phyloP scores from a whole-genome alignment of 2,329 filamentous ascomycete genomes.

The Neofusicoccum kwambonambiense region DNA sequence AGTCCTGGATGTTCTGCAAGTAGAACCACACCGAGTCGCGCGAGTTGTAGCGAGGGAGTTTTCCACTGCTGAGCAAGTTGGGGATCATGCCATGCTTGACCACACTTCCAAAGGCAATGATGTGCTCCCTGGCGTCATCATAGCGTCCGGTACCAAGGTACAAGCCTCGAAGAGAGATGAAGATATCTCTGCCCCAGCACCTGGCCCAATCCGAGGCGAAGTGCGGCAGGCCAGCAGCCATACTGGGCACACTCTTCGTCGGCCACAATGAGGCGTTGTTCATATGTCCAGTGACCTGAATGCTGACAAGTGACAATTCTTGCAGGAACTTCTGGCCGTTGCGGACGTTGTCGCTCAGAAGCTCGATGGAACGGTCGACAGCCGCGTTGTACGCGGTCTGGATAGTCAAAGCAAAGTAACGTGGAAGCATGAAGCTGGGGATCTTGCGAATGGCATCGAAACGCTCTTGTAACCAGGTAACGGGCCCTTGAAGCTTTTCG shows the following conservation, averaged over 20 bases:
- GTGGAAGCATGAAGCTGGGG: conserved; percentile 84
- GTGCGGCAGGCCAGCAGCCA: conserved; percentile 91
- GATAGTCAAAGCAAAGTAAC: conserved; percentile 89
- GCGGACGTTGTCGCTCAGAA: conserved; percentile 75
- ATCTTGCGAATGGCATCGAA: conserved; percentile 83
- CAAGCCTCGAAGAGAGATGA: conserved; percentile 91
- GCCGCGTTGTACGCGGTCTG: conserved; percentile 85
- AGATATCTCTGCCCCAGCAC: conserved; percentile 96
- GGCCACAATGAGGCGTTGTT: conserved; percentile 91
- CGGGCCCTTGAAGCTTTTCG: conserved; percentile 61
- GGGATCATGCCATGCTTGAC: conserved; percentile 98
- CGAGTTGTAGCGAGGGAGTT: conserved; percentile 87
- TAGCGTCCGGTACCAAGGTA: conserved; percentile 87
- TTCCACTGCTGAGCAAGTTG: conserved; percentile 84
- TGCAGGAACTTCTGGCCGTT: conserved; percentile 87
- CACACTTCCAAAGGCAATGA: conserved; percentile 90
- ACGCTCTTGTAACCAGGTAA: conserved; percentile 76
- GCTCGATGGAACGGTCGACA: conserved; percentile 71
- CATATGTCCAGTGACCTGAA: conserved; percentile 86
- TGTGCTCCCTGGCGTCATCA: conserved; percentile 87
- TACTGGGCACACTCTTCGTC: conserved; percentile 74
- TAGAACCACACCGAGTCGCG: conserved; percentile 98
- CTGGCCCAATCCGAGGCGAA: conserved; percentile 92
- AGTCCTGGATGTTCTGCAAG: conserved; percentile 93
- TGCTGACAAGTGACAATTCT: conserved; percentile 83